These are phyloP conservation scores for Pisolithus orientalis DNA, from an alignment of 768 basidiomycete genomes.

Conservation along the genomic window DNA sequence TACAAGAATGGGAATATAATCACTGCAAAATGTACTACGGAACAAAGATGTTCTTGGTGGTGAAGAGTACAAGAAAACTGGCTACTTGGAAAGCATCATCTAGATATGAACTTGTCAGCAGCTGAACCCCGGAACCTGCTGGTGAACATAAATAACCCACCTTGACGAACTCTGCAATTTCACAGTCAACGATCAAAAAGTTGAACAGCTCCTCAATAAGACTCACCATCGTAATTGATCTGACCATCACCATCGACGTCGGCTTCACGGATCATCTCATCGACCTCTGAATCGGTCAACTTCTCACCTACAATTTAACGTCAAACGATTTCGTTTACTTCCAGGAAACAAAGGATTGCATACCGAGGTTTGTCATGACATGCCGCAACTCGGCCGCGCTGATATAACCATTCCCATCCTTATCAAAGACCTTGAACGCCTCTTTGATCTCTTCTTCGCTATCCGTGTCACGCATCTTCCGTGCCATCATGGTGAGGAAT, in stretches of 20 bases:
- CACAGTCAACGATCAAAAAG: background rate
- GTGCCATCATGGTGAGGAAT: conserved; percentile 79
- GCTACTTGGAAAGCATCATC: background rate
- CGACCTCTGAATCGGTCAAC: conserved; percentile 79
- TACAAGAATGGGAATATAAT: no score
- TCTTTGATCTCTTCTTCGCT: conserved; percentile 92
- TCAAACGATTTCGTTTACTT: conserved; percentile 1
- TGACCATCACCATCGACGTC: conserved; percentile 94
- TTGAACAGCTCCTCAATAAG: background rate
- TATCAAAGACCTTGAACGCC: conserved; percentile 97
- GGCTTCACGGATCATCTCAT: conserved; percentile 96
- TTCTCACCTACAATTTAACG: conserved; percentile 59
- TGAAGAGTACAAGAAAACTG: background rate
- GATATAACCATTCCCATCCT: conserved; percentile 91
- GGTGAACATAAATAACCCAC: background rate
- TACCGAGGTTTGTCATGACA: conserved; percentile 89
- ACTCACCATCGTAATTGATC: conserved; percentile 77
- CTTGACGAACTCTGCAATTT: background rate
- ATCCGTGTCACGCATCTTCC: conserved; percentile 89
- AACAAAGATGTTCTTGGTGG: no score
- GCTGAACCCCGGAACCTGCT: background rate
- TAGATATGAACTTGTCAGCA: background rate
- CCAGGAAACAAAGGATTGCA: conserved; percentile 13
- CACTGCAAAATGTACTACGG: no score
- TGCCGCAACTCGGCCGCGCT: conserved; percentile 79